phyloP scores from a whole-genome alignment of 495 filamentous ascomycete species.

The Aspergillus nanangensis region DNA sequence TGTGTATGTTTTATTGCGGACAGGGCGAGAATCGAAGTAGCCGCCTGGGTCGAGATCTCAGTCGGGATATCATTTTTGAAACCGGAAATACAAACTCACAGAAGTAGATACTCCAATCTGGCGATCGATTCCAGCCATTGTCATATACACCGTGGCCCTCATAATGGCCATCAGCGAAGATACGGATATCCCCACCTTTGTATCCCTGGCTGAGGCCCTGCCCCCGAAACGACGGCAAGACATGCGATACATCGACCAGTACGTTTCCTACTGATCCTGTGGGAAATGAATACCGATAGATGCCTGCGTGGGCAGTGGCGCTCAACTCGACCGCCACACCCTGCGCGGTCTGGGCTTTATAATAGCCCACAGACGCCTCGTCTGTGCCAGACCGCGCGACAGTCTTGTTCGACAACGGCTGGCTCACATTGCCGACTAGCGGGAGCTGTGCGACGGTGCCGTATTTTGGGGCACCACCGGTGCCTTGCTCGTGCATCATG shows the following conservation, averaged over 20 bases:
- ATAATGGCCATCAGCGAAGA: conserved; percentile 51
- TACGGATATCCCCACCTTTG: conserved; percentile 56
- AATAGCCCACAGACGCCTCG: conserved; percentile 57
- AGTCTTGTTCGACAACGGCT: conserved; percentile 58
- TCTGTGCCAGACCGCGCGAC: conserved; percentile 47
- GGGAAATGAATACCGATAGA: conserved; percentile 61
- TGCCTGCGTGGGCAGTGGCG: conserved; percentile 57
- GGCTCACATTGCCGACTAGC: conserved; percentile 43
- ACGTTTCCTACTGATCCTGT: conserved; percentile 35
- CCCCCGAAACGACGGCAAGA: conserved; percentile 58
- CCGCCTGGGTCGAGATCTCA: conserved; percentile 33
- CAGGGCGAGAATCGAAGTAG: conserved; percentile 48
- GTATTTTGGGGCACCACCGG: conserved; percentile 72
- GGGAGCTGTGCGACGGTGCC: conserved; percentile 66
- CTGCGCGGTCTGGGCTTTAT: conserved; percentile 49
- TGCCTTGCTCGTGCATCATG: conserved; percentile 72
- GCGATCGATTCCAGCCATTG: conserved; percentile 57
- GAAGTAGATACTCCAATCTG: conserved; percentile 63
- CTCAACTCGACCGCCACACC: conserved; percentile 57
- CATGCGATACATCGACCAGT: conserved; percentile 68
- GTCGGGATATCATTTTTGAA: conserved; percentile 1
- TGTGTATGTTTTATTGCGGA: conserved; percentile 26
- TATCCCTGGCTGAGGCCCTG: conserved; percentile 61
- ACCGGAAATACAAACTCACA: conserved; percentile 32
- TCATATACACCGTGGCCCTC: conserved; percentile 62